Base-by-base conservation (phyloP, 805 yeast genomes). In the Yarrowia sp. region DNA sequence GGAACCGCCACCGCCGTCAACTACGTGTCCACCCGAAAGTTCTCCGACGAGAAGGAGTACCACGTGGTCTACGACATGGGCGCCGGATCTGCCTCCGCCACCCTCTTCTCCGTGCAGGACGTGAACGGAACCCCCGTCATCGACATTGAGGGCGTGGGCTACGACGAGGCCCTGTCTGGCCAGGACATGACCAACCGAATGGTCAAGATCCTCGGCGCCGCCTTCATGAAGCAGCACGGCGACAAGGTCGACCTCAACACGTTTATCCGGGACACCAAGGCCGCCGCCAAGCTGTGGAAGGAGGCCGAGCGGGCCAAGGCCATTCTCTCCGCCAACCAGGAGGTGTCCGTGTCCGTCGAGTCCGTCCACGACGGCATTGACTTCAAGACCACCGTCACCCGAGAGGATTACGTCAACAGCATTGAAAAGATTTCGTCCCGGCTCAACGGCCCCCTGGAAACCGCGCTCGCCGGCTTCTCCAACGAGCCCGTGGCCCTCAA, bases 1-100 rank as follows among this genome's bases (percentile, higher is more conserved):
- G 98, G 97, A 16, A 77, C 90, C n/a, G 95, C 98, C 2, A 91
- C 90, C 16, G 97, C 96, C 0, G 76, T 90, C 48, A 90, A 91
- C 71, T 92, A 85, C 73, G 90, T 90, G 1, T 80, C 89, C 33
- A 81, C 82, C 49, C 80, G 84, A 58, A 79, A 79, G 32, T 82
- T 82, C 67, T 70, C 71, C 12, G 74, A 74, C 3, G 81, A 79
- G 2, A 82, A 80, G 65, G 84, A 84, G 69, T 81, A 85, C 71
- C 89, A 89, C 72, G 73, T 91, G 58, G 82, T 95, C 36, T 91
- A 87, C 73, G 99, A 95, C 74, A 83, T 89, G 83, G 99, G 99
- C 52, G 93, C 97, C 5, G 96, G 96, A 1, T 87, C 96, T 0
- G 89, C 96, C 0, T 84, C 87, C 64, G 96, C 96, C 1, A 89